Base-by-base conservation (phyloP, 352 stramenopile species). In the Pythium periplocum region DNA sequence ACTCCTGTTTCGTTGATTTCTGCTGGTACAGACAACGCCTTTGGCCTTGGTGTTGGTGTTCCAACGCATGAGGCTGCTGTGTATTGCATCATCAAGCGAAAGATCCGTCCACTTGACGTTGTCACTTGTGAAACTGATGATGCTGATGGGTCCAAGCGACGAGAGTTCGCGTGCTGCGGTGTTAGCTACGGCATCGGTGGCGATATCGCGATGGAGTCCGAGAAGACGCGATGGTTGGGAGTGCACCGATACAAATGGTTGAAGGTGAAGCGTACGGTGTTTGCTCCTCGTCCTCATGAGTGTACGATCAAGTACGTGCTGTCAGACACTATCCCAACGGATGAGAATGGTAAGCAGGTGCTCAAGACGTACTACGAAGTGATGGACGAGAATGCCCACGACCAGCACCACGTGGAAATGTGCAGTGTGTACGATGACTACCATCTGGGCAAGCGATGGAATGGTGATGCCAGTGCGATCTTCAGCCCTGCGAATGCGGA, bases 51-150 rank as follows among this genome's bases (percentile, higher is more conserved):
- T 30, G 79, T 91, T 3, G 78, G 78, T 30, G 87, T 73, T 12
- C 78, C 81, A 1, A 83, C 72, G 0, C 81, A 88, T 42, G 76
- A 73, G 36, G 67, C 78, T 31, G 69, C 81, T 0, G 74, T 90
- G 9, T 91, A 84, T 61, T 87, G 78, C 61, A 80, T 89, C 59
- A 84, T 92, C 45, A 89, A 86, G 62, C 78, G 78, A 55, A 90
- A 92, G 67, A 89, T 91, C 39, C 78, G 81, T 1, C 77, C 81
- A 36, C 56, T 91, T 6, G 81, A 91, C 51, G 81, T 89, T 30
- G 65, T 89, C 39, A 68, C 81, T 1, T 81, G 73, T 52, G 66
- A 85, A 36, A 70, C 65, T 9, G 70, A 71, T 40, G 68, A 71
- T 46, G 55, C 64, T 0, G 75, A 84, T 44, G 77, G 75, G 6